Conservation (phyloP, 129 eudicot genomes). For the Gnaphalium uliginosum region DNA sequence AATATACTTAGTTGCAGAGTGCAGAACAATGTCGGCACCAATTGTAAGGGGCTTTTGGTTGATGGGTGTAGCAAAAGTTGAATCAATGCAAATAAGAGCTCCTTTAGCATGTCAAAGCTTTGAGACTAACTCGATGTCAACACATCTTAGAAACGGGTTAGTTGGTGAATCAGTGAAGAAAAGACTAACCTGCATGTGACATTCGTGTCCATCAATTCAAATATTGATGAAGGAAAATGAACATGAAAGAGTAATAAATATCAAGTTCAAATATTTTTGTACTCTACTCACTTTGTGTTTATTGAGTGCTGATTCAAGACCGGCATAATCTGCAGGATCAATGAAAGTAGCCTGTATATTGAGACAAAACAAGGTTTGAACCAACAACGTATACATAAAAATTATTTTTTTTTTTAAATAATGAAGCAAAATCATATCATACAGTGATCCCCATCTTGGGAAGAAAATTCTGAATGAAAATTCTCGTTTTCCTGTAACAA, state of each 20-base stretch:
- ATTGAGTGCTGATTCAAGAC: conserved; percentile 53
- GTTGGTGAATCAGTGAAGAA: conserved; percentile 92
- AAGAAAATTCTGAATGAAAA: no score
- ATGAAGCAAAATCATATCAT: no score
- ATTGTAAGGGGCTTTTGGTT: conserved; percentile 88
- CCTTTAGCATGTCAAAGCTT: conserved; percentile 80
- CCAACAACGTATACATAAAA: no score
- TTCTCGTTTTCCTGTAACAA: no score
- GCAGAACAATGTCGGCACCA: conserved; percentile 85
- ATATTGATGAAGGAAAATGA: no score
- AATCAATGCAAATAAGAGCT: conserved; percentile 77
- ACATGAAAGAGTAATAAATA: not conserved
- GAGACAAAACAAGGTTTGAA: no score
- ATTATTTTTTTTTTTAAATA: no score
- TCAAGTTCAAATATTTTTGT: not conserved
- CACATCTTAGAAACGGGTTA: conserved; percentile 83
- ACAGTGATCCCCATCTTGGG: no score
- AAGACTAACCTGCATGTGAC: conserved; percentile 57
- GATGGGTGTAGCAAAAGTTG: conserved; percentile 87
- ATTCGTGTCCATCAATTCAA: not conserved
- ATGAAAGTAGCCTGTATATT: conserved; percentile 59
- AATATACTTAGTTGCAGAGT: conserved; percentile 83
- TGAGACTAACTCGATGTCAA: conserved; percentile 81
- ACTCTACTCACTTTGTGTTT: conserved; percentile 54
- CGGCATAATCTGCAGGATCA: conserved; percentile 79